Evolutionary conservation across 202 grass and related monocot genomes (phyloP).

Genomic region (Setaria viridis): DNA sequence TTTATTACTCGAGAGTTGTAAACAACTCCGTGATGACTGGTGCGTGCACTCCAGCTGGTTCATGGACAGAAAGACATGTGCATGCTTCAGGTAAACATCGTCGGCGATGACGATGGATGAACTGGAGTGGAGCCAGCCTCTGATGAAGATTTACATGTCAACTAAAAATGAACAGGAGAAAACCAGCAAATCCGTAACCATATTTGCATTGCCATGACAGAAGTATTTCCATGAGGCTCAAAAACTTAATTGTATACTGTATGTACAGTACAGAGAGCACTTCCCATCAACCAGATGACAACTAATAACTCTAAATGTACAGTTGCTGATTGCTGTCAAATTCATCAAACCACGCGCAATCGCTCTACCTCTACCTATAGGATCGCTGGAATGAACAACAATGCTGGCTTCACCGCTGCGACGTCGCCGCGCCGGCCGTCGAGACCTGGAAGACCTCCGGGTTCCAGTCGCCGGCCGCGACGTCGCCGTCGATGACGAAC

Average conservation of each 20-base stretch:
- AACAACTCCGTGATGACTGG: neutral
- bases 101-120: slow-evolving; percentile 13
- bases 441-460: slow-evolving; percentile 76
- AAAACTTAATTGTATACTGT: neutral
- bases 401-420: neutral
- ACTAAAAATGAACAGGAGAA: neutral
- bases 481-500: slow-evolving; percentile 76
- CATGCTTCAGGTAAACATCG: neutral
- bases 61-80: slow-evolving; percentile 4
- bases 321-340: neutral
- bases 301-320: slow-evolving; percentile 38
- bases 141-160: slow-evolving; percentile 2
- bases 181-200: too few relatives aligned
- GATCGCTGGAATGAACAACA: neutral
- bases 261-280: neutral
- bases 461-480: slow-evolving; percentile 69
- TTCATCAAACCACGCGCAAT: neutral
- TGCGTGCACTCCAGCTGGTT: slow-evolving; percentile 5
- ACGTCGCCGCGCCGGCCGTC: neutral
- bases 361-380: neutral
- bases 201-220: neutral
- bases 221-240: neutral
- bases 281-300: neutral
- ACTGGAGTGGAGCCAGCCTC: slow-evolving; percentile 1
- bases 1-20: slow-evolving; percentile 13